Evolutionary conservation across 441 rosid species (phyloP).

Genomic region (Erysimum cheiri): DNA sequence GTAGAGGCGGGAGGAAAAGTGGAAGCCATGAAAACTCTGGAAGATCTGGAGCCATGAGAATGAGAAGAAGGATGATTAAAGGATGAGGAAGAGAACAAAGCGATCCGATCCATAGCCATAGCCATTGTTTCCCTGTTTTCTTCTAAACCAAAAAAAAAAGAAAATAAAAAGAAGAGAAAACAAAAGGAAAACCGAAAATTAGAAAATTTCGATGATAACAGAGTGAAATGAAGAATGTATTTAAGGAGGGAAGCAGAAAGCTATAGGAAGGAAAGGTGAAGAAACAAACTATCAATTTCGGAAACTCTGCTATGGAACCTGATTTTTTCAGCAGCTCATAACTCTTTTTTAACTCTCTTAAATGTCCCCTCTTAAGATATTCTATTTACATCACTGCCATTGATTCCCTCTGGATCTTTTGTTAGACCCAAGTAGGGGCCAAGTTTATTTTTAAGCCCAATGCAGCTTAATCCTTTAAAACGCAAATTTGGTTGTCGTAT

Average conservation of each 20-base stretch:
- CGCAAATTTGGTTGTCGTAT: background rate
- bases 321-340: slow-evolving; percentile 22
- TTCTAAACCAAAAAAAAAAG: slow-evolving; percentile 7
- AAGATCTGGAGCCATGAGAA: slow-evolving; percentile 41
- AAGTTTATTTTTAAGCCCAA: background rate
- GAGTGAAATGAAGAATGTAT: slow-evolving; percentile 23
- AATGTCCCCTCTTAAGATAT: background rate
- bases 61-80: slow-evolving; percentile 35
- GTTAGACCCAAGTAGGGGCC: background rate
- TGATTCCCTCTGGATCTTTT: background rate
- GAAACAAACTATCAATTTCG: slow-evolving; percentile 24
- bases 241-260: slow-evolving; percentile 19
- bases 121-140: slow-evolving; percentile 37
- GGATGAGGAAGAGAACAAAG: slow-evolving; percentile 39
- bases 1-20: slow-evolving; percentile 41
- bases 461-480: background rate
- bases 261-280: slow-evolving; percentile 16
- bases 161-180: background rate
- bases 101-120: slow-evolving; percentile 46
- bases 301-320: slow-evolving; percentile 29
- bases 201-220: slow-evolving; percentile 39
- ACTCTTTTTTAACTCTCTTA: background rate
- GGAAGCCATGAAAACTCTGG: slow-evolving; percentile 51
- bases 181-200: background rate
- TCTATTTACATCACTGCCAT: slow-evolving; percentile 31